These are phyloP conservation scores for Poteriospumella lacustris DNA, from an alignment of 108 stramenopile genomes.

Conservation along the genomic window DNA sequence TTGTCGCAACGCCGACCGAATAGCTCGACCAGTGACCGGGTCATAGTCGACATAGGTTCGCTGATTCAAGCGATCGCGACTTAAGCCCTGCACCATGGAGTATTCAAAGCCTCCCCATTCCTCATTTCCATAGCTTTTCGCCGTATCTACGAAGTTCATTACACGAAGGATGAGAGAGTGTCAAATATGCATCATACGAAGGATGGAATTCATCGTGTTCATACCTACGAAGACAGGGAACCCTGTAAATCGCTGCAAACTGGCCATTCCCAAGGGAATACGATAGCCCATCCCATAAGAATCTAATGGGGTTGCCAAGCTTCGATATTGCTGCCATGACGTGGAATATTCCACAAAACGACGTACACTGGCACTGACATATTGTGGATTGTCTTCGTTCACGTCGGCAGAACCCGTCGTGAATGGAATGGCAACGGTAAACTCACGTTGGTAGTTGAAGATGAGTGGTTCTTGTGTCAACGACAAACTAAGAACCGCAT, in stretches of 20 bases:
- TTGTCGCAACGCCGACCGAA: background rate
- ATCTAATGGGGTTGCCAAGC: background rate
- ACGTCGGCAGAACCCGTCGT: background rate
- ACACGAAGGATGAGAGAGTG: background rate
- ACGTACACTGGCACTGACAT: background rate
- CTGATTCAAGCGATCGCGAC: background rate
- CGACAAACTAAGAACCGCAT: background rate
- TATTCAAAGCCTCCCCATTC: slow-evolving; percentile 22
- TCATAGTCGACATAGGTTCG: slow-evolving; percentile 25
- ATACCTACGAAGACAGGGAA: slow-evolving; percentile 21
- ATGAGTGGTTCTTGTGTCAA: background rate
- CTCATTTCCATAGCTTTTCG: slow-evolving; percentile 13
- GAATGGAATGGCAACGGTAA: background rate
- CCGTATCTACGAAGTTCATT: background rate
- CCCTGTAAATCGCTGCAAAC: background rate
- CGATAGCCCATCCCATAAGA: slow-evolving; percentile 4
- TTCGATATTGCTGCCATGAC: slow-evolving; percentile 1
- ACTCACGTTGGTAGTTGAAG: background rate
- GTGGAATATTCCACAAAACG: background rate
- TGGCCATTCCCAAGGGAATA: background rate
- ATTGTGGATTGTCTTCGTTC: background rate
- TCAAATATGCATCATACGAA: background rate
- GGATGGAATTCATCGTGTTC: background rate
- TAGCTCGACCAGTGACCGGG: slow-evolving; percentile 9
- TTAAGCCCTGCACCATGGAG: background rate